A percentile compares a stretch with the other conserved stretches of the same genome.
Conservation (phyloP, 2,329 filamentous ascomycete species). For the Dothidotthia symphoricarpi region DNA sequence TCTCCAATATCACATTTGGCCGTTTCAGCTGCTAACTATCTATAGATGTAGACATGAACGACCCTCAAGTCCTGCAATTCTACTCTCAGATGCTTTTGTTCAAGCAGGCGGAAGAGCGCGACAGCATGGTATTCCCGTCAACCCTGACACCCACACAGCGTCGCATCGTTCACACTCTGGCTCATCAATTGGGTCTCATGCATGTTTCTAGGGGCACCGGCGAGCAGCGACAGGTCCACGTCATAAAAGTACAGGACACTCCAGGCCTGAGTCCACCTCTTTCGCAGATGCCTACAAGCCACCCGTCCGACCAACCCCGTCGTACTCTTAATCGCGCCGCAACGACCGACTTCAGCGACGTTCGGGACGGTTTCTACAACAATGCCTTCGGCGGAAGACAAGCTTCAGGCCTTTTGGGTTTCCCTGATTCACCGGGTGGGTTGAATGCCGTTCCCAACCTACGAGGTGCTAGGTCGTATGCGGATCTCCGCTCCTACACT, state of each 20-base stretch:
- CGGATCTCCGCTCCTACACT: slow-evolving; percentile 90
- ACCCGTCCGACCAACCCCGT: slow-evolving; percentile 72
- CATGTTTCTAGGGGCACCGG: slow-evolving; percentile 88
- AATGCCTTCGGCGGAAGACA: slow-evolving; percentile 67
- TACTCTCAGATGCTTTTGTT: slow-evolving; percentile 90
- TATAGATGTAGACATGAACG: slow-evolving; percentile 82
- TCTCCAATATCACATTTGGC: slow-evolving; percentile 7
- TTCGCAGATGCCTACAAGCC: slow-evolving; percentile 61
- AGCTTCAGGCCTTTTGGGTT: slow-evolving; percentile 74
- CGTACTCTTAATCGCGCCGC: slow-evolving; percentile 87
- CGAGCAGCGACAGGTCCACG: slow-evolving; percentile 84
- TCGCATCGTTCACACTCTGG: slow-evolving; percentile 87
- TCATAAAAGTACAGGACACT: slow-evolving; percentile 68
- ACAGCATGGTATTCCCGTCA: slow-evolving; percentile 80
- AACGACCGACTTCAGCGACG: slow-evolving; percentile 93
- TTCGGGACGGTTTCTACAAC: slow-evolving; percentile 71
- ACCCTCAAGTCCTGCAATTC: slow-evolving; percentile 79
- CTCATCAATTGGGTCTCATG: slow-evolving; percentile 89
- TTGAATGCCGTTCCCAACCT: slow-evolving; percentile 74
- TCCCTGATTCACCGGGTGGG: slow-evolving; percentile 69
- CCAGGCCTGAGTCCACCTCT: slow-evolving; percentile 61
- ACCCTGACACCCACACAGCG: slow-evolving; percentile 80
- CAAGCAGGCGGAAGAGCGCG: slow-evolving; percentile 73
- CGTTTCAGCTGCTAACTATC: slow-evolving; percentile 14
- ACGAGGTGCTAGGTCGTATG: slow-evolving; percentile 92